phyloP scores from a whole-genome alignment of 2,329 filamentous ascomycete species.

The Penicillium sp. region DNA sequence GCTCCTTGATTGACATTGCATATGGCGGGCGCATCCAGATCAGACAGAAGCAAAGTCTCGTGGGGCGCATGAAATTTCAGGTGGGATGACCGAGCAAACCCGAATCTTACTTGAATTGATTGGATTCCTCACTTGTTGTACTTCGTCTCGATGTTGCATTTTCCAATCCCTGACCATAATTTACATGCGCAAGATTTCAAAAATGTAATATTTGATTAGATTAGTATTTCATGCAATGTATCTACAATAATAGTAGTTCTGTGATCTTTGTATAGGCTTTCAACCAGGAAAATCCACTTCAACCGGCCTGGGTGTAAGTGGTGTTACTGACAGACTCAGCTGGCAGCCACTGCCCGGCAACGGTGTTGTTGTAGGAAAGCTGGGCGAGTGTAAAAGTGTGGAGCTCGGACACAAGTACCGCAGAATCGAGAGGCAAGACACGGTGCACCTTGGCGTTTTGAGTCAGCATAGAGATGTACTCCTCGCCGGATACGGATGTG shows the following conservation, averaged over 20 bases:
- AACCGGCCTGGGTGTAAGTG: slow-evolving; percentile 18
- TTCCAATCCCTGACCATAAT: no score
- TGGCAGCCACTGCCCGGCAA: slow-evolving; percentile 22
- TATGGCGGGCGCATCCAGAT: no score
- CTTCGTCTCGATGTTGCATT: no score
- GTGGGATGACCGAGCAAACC: no score
- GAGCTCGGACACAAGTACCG: slow-evolving; percentile 24
- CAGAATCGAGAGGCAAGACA: slow-evolving; percentile 15
- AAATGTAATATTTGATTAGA: neutral
- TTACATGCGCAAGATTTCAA: no score
- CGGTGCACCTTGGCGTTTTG: slow-evolving; percentile 24
- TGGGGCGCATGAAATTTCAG: no score
- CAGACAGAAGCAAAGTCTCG: no score
- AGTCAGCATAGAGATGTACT: slow-evolving; percentile 24
- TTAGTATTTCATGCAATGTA: neutral
- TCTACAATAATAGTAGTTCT: neutral
- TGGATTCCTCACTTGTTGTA: no score
- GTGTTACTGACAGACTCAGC: slow-evolving; percentile 18
- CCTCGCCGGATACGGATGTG: slow-evolving; percentile 10
- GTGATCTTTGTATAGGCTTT: neutral
- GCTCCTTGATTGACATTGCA: no score
- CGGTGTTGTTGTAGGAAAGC: slow-evolving; percentile 20
- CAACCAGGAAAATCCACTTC: neutral
- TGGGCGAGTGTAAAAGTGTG: slow-evolving; percentile 22
- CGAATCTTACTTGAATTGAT: no score